Evolutionary conservation across 78 protist species (phyloP), one percentile per base, ranked within the genome.

Genomic region (Dictyostelium firmibasis): DNA sequence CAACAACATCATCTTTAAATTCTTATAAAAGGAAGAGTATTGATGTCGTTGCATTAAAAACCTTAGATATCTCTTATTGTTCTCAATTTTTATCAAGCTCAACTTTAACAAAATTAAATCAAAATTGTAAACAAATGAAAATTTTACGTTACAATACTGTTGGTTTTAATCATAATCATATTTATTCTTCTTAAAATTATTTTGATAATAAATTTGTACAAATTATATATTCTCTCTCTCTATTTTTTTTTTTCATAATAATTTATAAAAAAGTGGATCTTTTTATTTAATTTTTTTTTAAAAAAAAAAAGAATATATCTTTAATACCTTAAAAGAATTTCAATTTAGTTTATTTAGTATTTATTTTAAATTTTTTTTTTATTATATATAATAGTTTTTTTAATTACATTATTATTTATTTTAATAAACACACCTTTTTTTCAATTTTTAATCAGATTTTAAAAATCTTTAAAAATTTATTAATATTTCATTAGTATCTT

Each of bases 141-240:
- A 62, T 62, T n/a, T 62, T 62, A 62, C 25, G 29, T n/a, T 62
- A 62, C n/a, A 62, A 62, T 62, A 62, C 25, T 13, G 11, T 62
- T n/a, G 72, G 72, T 62, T 62, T 62, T 62, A 62, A 62, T 62
- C 72, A 62, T 62, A 62, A 62, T 62, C 72, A 62, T 62, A 62
- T 62, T 62, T 62, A 62, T 62, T 50, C 60, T 50, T 9, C 11
- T 44, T 44, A n/a, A n/a, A n/a, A n/a, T n/a, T n/a, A n/a, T n/a
- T n/a, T n/a, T n/a, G n/a, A n/a, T n/a, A n/a, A n/a, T n/a, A n/a
- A n/a, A n/a, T n/a, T n/a, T n/a, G n/a, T n/a, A n/a, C n/a, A n/a
- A n/a, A n/a, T n/a, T n/a, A n/a, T n/a, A n/a, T n/a, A n/a, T n/a
- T n/a, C n/a, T n/a, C n/a, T n/a, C n/a, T n/a, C n/a, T n/a, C n/a